A percentile compares a stretch with the other conserved stretches of the same genome.
These are phyloP conservation scores for Gillenia trifoliata DNA, from an alignment of 306 rosid species.

Conservation along the genomic window DNA sequence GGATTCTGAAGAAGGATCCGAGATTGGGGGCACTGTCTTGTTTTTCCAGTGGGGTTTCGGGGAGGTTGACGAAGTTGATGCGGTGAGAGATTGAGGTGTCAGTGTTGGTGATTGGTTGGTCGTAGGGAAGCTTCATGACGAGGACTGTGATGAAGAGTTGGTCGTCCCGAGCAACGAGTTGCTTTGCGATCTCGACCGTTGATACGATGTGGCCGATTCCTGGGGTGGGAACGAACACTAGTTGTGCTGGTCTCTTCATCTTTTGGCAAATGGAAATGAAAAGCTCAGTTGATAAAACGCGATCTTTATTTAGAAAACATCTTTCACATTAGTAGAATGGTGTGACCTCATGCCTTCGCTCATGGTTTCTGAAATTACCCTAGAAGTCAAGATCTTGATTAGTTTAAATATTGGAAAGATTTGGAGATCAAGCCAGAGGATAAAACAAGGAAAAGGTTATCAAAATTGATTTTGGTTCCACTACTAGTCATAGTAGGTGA, in stretches of 20 bases:
- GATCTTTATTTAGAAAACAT: too few species aligned
- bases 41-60: not conserved
- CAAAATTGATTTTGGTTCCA: not conserved
- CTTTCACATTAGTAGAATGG: too few species aligned
- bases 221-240: conserved; percentile 36
- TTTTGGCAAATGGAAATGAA: not conserved
- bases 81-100: not conserved
- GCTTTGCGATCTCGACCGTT: conserved; percentile 34
- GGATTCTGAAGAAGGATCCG: not conserved
- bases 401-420: not conserved
- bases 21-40: not conserved
- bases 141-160: conserved; percentile 33
- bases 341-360: too few species aligned
- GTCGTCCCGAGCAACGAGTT: conserved; percentile 28
- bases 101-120: not conserved
- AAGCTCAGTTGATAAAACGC: too few species aligned
- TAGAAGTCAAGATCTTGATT: not conserved
- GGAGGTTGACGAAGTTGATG: conserved; percentile 23
- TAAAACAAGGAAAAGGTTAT: too few species aligned
- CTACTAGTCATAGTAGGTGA: not conserved
- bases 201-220: conserved; percentile 35
- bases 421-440: not conserved
- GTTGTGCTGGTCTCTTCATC: conserved; percentile 19
- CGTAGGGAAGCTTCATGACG: conserved; percentile 19
- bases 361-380: not conserved